These are phyloP conservation scores for Cotoneaster glaucophyllus DNA, from an alignment of 306 rosid genomes.

Conservation along the genomic window DNA sequence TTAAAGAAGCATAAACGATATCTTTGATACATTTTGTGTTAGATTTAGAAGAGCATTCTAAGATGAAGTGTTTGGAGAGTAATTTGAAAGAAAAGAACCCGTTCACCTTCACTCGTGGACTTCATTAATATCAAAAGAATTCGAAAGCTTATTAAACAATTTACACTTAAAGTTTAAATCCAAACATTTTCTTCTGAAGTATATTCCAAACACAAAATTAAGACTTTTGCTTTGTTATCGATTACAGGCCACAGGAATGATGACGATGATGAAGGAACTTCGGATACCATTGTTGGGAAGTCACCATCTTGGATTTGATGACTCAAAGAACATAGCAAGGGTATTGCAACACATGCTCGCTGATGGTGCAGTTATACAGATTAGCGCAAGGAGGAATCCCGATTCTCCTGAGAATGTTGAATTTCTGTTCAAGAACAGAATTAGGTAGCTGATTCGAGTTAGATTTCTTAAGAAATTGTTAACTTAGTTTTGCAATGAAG, in stretches of 20 bases:
- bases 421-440: conserved; percentile 69
- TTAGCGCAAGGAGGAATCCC: conserved; percentile 65
- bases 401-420: conserved; percentile 46
- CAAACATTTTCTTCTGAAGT: background rate
- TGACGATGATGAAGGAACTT: conserved; percentile 82
- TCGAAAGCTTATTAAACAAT: background rate
- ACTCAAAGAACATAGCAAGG: conserved; percentile 77
- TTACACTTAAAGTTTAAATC: background rate
- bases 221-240: conserved; percentile 16
- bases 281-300: conserved; percentile 69
- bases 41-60: background rate
- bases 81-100: background rate
- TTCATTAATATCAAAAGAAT: background rate
- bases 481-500: background rate
- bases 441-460: conserved; percentile 32
- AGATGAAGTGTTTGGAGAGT: background rate
- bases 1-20: background rate
- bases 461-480: background rate
- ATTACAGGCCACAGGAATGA: conserved; percentile 87
- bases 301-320: conserved; percentile 97
- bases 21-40: background rate
- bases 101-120: background rate
- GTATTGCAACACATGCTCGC: conserved; percentile 72
- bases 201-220: background rate
- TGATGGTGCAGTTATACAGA: conserved; percentile 66